A percentile compares a stretch with the other conserved stretches of the same genome.
Evolutionary conservation across 2,329 filamentous ascomycete species (phyloP).

Genomic region (Fusarium burgessii): DNA sequence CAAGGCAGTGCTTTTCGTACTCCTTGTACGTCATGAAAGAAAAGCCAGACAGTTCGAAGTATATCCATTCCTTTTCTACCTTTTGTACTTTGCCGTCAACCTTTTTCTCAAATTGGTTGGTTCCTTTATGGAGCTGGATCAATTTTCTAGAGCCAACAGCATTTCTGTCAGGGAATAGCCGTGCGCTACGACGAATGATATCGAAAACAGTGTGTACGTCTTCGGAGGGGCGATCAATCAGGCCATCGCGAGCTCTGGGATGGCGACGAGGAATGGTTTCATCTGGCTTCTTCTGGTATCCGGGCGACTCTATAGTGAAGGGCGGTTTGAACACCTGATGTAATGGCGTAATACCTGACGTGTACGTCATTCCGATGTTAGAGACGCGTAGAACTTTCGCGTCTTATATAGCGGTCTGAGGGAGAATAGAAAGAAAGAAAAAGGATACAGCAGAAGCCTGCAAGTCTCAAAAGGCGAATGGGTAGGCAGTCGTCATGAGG

Average conservation of each 20-base stretch:
- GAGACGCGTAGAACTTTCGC: no score
- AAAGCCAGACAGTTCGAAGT: slow-evolving; percentile 84
- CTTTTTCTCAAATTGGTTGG: slow-evolving; percentile 88
- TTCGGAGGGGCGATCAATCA: slow-evolving; percentile 73
- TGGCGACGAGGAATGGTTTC: slow-evolving; percentile 87
- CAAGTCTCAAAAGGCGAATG: no score
- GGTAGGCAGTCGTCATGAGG: no score
- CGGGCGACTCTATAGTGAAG: slow-evolving; percentile 78
- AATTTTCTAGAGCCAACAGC: slow-evolving; percentile 79
- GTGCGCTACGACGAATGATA: slow-evolving; percentile 76
- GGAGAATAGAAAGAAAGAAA: no score
- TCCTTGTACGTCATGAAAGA: slow-evolving; percentile 81
- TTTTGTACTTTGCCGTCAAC: slow-evolving; percentile 81
- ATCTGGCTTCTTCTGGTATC: slow-evolving; percentile 74
- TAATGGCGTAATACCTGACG: slow-evolving; percentile 59
- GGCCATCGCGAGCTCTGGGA: slow-evolving; percentile 74
- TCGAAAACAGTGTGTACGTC: slow-evolving; percentile 83
- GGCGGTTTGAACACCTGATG: slow-evolving; percentile 75
- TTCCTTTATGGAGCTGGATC: slow-evolving; percentile 81
- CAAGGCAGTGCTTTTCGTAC: slow-evolving; percentile 76
- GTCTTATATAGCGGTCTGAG: no score
- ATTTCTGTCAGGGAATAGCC: slow-evolving; percentile 68
- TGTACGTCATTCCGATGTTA: slow-evolving; percentile 2
- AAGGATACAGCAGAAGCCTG: no score
- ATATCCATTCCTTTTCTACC: slow-evolving; percentile 91